These are phyloP conservation scores for Ceratocystis huliohia DNA, from an alignment of 2,329 filamentous ascomycete species.

Conservation along the genomic window DNA sequence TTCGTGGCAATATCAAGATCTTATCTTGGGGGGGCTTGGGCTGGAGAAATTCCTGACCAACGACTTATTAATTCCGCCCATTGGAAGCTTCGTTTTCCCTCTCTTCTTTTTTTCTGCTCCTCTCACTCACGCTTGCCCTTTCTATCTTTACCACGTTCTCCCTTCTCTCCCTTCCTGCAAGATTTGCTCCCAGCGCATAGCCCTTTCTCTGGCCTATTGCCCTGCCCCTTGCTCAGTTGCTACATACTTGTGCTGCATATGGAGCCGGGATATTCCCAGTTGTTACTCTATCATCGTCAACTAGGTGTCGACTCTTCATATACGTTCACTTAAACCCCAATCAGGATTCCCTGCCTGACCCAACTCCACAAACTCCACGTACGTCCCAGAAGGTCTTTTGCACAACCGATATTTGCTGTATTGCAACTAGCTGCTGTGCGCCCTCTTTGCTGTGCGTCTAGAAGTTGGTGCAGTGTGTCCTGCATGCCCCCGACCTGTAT, in stretches of 20 bases:
- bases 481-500: constrained; percentile 5
- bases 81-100: neutral
- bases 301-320: constrained; percentile 15
- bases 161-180: constrained; percentile 14
- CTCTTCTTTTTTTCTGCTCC: constrained; percentile 6
- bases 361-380: constrained; percentile 16
- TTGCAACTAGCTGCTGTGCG: constrained; percentile 4
- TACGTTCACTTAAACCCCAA: constrained; percentile 17
- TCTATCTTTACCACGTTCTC: constrained; percentile 3
- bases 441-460: neutral
- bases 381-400: constrained; percentile 4
- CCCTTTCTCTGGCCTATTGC: constrained; percentile 18
- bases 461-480: neutral
- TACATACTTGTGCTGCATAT: constrained; percentile 17
- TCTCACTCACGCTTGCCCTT: constrained; percentile 10
- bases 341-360: constrained; percentile 11
- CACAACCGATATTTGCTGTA: constrained; percentile 10
- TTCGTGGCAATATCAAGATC: constrained; percentile 4
- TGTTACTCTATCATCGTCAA: constrained; percentile 13
- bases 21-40: neutral
- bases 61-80: constrained; percentile 3
- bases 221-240: constrained; percentile 18
- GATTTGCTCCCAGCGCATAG: constrained; percentile 14
- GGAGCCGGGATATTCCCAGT: constrained; percentile 19
- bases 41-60: neutral